phyloP scores from a whole-genome alignment of 2,329 filamentous ascomycete genomes.

The Pestalotiopsis sp. region DNA sequence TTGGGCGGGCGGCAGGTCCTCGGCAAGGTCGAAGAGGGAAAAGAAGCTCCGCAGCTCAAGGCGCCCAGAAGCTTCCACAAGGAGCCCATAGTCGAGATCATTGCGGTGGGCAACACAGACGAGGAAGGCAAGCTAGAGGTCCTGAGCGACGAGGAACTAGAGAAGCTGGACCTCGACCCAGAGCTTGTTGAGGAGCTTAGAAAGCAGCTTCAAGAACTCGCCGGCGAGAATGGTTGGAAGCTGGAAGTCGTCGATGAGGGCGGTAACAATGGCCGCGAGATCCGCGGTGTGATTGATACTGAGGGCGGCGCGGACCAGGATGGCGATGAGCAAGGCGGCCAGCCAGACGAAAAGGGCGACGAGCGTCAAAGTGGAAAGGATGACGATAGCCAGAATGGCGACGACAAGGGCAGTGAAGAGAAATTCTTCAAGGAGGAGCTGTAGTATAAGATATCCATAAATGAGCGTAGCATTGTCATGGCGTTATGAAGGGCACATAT shows the following conservation, averaged over 20 bases:
- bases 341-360: constrained; percentile 30
- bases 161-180: constrained; percentile 66
- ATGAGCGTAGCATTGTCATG: constrained; percentile 21
- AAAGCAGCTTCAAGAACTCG: constrained; percentile 68
- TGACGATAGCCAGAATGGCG: constrained; percentile 13
- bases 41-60: constrained; percentile 46
- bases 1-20: constrained; percentile 55
- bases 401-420: constrained; percentile 49
- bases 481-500: constrained; percentile 11
- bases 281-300: constrained; percentile 69
- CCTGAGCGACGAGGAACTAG: constrained; percentile 68
- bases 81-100: constrained; percentile 41
- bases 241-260: constrained; percentile 77
- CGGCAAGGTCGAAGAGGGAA: constrained; percentile 49
- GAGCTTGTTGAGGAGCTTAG: constrained; percentile 71
- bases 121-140: constrained; percentile 65
- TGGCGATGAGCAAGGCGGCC: constrained; percentile 30
- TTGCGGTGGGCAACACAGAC: constrained; percentile 47
- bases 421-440: constrained; percentile 57
- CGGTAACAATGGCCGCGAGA: constrained; percentile 59
- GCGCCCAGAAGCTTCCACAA: constrained; percentile 44
- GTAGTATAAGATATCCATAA: constrained; percentile 29
- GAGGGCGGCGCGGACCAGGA: constrained; percentile 43
- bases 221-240: constrained; percentile 75
- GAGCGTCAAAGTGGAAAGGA: constrained; percentile 23